Conservation (phyloP, 345 rosid species). For the Excoecaria cochinchinensis region DNA sequence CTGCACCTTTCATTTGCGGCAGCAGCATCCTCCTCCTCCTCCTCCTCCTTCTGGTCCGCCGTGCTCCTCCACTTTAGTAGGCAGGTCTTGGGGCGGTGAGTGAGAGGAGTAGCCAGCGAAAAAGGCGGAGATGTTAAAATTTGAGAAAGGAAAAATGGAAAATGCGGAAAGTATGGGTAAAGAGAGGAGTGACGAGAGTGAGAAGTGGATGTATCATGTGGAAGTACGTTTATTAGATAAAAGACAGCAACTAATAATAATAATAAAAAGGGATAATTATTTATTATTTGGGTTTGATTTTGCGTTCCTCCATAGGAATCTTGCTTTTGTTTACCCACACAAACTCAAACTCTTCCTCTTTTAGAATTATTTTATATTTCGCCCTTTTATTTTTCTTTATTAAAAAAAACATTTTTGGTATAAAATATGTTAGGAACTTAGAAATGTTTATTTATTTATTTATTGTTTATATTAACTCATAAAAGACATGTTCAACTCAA, state of each 20-base stretch:
- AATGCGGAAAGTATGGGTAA: not conserved
- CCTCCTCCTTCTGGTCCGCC: conserved; percentile 26
- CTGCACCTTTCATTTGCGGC: conserved; percentile 35
- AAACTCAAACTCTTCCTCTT: conserved; percentile 1
- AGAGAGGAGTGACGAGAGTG: not conserved
- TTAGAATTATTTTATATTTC: not conserved
- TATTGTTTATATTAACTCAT: too few species aligned
- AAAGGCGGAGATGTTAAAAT: not conserved
- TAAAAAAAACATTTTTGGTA: not conserved
- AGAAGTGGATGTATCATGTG: not conserved
- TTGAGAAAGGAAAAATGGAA: not conserved
- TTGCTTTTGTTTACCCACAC: conserved; percentile 11
- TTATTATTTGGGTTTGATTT: not conserved
- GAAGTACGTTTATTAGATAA: not conserved
- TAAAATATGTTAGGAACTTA: too few species aligned
- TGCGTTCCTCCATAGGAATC: not conserved
- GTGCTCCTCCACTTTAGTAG: not conserved
- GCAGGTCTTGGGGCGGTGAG: not conserved
- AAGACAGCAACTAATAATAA: not conserved
- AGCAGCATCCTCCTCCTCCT: conserved; percentile 12
- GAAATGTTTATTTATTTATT: too few species aligned
- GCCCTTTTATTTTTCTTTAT: not conserved
- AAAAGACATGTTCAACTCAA: too few species aligned
- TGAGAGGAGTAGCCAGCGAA: not conserved
- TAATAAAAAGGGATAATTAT: not conserved